Base-by-base conservation (phyloP, 1,139 yeast species). In the Saccharomyces hybrid region DNA sequence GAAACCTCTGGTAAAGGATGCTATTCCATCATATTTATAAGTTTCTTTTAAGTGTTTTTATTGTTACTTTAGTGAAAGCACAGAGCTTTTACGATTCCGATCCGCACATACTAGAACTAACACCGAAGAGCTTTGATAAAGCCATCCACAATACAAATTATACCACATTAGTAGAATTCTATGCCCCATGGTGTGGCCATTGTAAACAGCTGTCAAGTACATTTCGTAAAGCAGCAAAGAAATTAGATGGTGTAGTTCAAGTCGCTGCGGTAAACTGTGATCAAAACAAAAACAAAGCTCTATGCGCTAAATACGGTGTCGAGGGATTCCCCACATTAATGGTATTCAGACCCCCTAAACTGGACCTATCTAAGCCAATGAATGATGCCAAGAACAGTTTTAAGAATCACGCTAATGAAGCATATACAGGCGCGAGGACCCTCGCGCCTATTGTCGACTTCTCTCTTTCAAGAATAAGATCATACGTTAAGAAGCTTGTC, bases 131-230 rank as follows among this genome's bases (percentile, higher is more conserved):
- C 50, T 90, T 91, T 67, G 81, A 84, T 57, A 78, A 79, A 58
- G 85, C 83, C 51, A 82, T 91, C 3, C 75, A 82, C 50, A 70
- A 75, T 42, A 76, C 95, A 6, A 88, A 89, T 68, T 87, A 88
- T 62, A 86, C 96, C 2, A 74, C 96, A 2, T 74, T 91, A 5
- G 95, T 93, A 19, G 91, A 90, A 71, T 93, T 91, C 68, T 93
- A 93, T 69, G 98, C 98, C 3, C 98, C 98, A 41, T 93, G 98
- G 98, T 93, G 98, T 75, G 90, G 91, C 1, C 82, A 86, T 66
- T 86, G 95, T 64, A 77, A 80, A 59, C 78, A 81, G 57, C 69
- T 86, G 57, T 77, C 78, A 59, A 79, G 81, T 2, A 75, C 81
- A 1, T 86, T 76, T 68, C 75, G 76, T 55, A 85, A 83, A 64